phyloP scores from a whole-genome alignment of 2,329 filamentous ascomycete species.

The Nigrospora oryzae region DNA sequence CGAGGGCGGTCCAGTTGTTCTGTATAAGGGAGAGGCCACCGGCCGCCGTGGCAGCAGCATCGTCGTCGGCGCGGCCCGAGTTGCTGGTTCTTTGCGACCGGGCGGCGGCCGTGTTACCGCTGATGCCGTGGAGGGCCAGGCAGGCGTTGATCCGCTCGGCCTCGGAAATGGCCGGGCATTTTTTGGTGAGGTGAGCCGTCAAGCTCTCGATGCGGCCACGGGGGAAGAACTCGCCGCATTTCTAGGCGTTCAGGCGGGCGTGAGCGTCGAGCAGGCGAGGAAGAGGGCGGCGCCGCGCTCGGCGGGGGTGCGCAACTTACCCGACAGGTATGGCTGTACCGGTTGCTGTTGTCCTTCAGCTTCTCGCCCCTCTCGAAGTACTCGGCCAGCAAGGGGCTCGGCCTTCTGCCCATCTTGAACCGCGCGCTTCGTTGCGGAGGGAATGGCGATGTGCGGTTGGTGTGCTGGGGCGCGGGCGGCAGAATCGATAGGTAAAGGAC shows the following conservation, averaged over 20 bases:
- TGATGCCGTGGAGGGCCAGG: constrained; percentile 62
- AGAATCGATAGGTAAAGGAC: too few species aligned
- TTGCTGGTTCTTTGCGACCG: background rate
- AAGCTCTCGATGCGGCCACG: constrained; percentile 83
- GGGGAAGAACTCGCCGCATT: constrained; percentile 80
- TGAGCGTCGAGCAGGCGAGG: too few species aligned
- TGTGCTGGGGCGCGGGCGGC: background rate
- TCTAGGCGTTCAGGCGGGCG: constrained; percentile 50
- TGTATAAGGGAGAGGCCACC: constrained; percentile 2
- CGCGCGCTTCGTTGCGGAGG: background rate
- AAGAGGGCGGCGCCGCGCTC: too few species aligned
- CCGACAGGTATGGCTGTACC: constrained; percentile 60
- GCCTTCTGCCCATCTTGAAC: constrained; percentile 66
- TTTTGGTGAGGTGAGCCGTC: constrained; percentile 74
- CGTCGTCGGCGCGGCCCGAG: background rate
- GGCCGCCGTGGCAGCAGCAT: constrained; percentile 4
- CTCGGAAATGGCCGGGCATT: constrained; percentile 71
- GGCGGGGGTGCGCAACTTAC: too few species aligned
- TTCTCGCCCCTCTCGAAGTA: constrained; percentile 85
- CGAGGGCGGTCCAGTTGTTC: constrained; percentile 67
- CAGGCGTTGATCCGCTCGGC: constrained; percentile 69
- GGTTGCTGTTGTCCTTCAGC: constrained; percentile 80
- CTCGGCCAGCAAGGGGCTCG: constrained; percentile 76
- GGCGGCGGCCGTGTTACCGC: constrained; percentile 5
- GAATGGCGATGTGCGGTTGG: background rate